Evolutionary conservation across 2,329 filamentous ascomycete genomes (phyloP), one percentile per base, ranked within the genome.

Genomic region (Davidsoniella australis): DNA sequence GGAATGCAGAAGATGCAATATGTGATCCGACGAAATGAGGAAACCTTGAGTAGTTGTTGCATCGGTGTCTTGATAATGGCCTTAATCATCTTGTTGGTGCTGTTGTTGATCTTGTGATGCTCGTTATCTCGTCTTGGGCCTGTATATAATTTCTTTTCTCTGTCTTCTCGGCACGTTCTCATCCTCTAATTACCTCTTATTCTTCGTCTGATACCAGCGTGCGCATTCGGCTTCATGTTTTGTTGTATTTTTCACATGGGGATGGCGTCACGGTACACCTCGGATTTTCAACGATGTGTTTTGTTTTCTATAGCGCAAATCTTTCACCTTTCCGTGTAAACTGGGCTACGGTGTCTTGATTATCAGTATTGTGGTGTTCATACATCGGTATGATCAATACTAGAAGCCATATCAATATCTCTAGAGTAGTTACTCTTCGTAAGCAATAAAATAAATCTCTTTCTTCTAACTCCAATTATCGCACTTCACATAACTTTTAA

Each of bases 21-120:
- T 63, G 81, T 98, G 52, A 84, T 95, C 59, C 76, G 80, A 63
- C 76, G 80, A 66, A 96, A 94, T 63, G 91, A 98, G 72, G 91
- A 94, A 75, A 69, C 71, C 58, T 71, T 68, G 68, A 94, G 86
- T 57, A 86, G 86, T 63, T 95, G 86, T 67, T 96, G 88, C 64
- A 94, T 98, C 57, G 85, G 72, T 4, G 68, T 93, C 17, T 72
- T 96, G 57, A 94, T 96, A 53, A 77, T 91, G 54, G 84, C 94
- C 37, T 70, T 96, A 56, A 85, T 96, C 52, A 66, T 98, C 24
- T 66, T 98, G 58, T 70, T 98, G 59, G 75, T 96, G 54, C 67
- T 98, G 57, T 68, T 96, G 41, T 59, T 83, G 57, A 64, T 82
- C 42, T 59, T 82, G 57, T 82, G 64, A 33, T 20, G 3, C 17